Evolutionary conservation across 768 basidiomycete genomes (phyloP).

Genomic region (Tylopilus intermedius): DNA sequence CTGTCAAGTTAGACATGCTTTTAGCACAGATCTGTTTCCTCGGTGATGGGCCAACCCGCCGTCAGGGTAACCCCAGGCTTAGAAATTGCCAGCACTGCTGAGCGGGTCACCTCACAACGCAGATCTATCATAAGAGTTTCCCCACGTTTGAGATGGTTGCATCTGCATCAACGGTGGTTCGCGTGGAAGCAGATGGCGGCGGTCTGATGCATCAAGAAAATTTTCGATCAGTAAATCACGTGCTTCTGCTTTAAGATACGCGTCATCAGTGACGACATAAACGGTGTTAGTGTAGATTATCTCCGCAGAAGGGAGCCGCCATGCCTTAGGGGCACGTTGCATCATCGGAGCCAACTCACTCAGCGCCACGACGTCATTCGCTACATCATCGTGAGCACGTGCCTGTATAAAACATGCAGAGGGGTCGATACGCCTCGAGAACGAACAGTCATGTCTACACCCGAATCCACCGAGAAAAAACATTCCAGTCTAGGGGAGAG

Average conservation of each 20-base stretch:
- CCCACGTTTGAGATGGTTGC: neutral
- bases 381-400: conserved; percentile 15
- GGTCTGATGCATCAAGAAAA: neutral
- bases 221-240: conserved; percentile 9
- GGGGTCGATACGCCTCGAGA: no score
- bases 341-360: neutral
- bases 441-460: conserved; percentile 1
- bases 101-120: neutral
- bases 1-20: no score
- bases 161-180: neutral
- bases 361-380: conserved; percentile 18
- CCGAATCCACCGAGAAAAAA: conserved; percentile 1
- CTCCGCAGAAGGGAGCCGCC: neutral
- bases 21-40: conserved; percentile 4
- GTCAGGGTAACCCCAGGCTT: neutral
- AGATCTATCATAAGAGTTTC: neutral
- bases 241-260: neutral
- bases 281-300: conserved; percentile 4
- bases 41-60: neutral
- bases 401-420: neutral
- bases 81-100: neutral
- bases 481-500: conserved; percentile 9
- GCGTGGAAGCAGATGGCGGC: neutral
- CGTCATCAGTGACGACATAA: conserved; percentile 8
- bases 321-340: conserved; percentile 14